These are phyloP conservation scores for Russula abietina DNA, from an alignment of 768 basidiomycete species.

Conservation along the genomic window DNA sequence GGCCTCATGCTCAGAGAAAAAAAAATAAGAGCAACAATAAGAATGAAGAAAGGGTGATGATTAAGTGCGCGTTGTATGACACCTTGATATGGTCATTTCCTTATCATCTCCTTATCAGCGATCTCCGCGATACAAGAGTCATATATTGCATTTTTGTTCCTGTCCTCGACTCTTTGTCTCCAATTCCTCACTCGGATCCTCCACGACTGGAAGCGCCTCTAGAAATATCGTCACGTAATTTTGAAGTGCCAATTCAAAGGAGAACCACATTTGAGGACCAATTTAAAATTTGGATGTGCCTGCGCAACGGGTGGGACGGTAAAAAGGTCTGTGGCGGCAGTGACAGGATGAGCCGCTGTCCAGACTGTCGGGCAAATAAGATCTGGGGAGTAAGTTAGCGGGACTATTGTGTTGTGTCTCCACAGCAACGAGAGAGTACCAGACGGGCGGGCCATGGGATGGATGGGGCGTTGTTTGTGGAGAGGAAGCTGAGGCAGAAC, in stretches of 20 bases:
- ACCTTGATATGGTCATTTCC: background rate
- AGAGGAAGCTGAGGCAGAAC: background rate
- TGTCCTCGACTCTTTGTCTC: background rate
- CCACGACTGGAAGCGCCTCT: background rate
- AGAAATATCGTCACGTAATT: background rate
- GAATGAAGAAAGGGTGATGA: background rate
- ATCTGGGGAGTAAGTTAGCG: background rate
- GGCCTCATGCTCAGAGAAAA: background rate
- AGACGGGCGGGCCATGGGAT: slow-evolving; percentile 1
- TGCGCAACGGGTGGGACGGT: background rate
- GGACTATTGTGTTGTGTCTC: slow-evolving; percentile 17
- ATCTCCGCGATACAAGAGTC: background rate
- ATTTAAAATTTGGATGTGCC: background rate
- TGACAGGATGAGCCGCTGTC: slow-evolving; percentile 11
- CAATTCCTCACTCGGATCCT: background rate
- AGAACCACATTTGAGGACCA: background rate
- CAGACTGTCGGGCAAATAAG: slow-evolving; percentile 12
- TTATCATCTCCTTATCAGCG: background rate
- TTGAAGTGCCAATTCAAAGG: background rate
- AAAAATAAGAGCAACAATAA: background rate
- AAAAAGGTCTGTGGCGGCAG: background rate
- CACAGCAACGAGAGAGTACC: slow-evolving; percentile 20
- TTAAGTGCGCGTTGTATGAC: background rate
- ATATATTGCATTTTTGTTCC: background rate
- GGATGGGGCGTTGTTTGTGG: too few relatives aligned